These are phyloP conservation scores for Psilocybe subaeruginosa DNA, from an alignment of 768 basidiomycete genomes.

Conservation along the genomic window DNA sequence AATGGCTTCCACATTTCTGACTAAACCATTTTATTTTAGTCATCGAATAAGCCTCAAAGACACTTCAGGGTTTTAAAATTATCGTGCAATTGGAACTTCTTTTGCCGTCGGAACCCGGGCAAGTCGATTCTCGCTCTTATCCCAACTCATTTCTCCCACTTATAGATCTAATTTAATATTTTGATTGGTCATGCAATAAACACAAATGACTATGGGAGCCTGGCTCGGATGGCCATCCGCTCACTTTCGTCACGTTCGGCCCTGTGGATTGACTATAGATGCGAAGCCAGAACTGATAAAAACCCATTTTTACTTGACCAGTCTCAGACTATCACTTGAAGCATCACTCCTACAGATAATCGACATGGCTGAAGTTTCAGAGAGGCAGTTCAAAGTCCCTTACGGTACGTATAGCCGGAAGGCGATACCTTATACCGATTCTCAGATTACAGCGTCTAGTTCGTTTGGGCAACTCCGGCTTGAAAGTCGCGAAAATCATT, in stretches of 20 bases:
- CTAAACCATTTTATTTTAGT: too few relatives aligned
- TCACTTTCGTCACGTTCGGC: background rate
- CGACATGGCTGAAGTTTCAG: background rate
- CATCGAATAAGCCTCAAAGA: too few relatives aligned
- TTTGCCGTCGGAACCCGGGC: too few relatives aligned
- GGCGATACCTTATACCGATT: background rate
- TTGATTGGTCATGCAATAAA: too few relatives aligned
- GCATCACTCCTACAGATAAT: background rate
- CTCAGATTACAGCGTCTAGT: constrained; percentile 30
- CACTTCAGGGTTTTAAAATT: too few relatives aligned
- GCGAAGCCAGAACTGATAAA: background rate
- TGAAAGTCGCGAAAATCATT: constrained; percentile 68
- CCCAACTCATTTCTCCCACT: too few relatives aligned
- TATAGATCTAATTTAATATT: too few relatives aligned
- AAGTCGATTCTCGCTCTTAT: too few relatives aligned
- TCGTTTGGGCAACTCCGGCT: constrained; percentile 52
- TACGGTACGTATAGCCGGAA: constrained; percentile 8
- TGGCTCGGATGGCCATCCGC: too few relatives aligned
- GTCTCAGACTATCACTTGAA: background rate
- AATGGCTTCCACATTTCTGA: too few relatives aligned
- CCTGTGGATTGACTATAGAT: background rate
- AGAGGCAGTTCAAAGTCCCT: constrained; percentile 10
- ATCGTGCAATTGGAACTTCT: too few relatives aligned
- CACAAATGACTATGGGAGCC: too few relatives aligned
- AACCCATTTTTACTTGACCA: background rate